Evolutionary conservation across 139 green algal species (phyloP), one percentile per base, ranked within the genome.

Genomic region (Asterochloris erici): DNA sequence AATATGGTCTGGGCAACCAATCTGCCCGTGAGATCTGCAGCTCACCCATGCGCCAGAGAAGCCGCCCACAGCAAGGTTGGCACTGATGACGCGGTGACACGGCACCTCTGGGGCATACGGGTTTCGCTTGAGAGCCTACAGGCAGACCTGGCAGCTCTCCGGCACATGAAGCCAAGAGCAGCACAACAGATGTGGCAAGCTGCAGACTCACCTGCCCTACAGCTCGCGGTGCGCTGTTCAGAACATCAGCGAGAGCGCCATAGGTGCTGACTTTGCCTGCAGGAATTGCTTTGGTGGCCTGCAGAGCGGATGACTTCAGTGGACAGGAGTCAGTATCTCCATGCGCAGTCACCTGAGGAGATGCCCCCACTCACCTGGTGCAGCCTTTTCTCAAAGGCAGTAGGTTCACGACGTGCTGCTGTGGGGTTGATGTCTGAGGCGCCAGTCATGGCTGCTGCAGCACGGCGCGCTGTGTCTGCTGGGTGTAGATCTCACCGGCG

Each of bases 81-180:
- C 74, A 11, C 91, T 90, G 11, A 97, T 89, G 21, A 97, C 91
- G 2, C 93, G 81, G 85, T 97, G 93, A 85, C 93, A 97, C 4
- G 93, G 93, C 21, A 97, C 91, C 4, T 79, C 27, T 0, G 93
- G 93, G 0, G 93, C 93, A 82, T 88, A 96, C 0, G 93, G 93
- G 81, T 97, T 97, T 17, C 88, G 85, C 4, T 87, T 80, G 74
- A 97, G 85, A 0, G 91, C 93, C 90, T 95, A 14, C 54, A 77
- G n/a, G 11, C 47, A 62, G 73, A 78, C 60, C 69, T 29, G 28
- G n/a, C n/a, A 23, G 77, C 10, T 61, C 14, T 26, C 14, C 12
- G 61, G 13, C 14, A 71, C 14, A n/a, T 54, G n/a, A 63, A 60
- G 27, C 38, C 63, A 28, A 62, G 29, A 66, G 29, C 75, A 47